These are phyloP conservation scores for Pseudogymnoascus sp. DNA, from an alignment of 2,329 filamentous ascomycete species.

Conservation along the genomic window DNA sequence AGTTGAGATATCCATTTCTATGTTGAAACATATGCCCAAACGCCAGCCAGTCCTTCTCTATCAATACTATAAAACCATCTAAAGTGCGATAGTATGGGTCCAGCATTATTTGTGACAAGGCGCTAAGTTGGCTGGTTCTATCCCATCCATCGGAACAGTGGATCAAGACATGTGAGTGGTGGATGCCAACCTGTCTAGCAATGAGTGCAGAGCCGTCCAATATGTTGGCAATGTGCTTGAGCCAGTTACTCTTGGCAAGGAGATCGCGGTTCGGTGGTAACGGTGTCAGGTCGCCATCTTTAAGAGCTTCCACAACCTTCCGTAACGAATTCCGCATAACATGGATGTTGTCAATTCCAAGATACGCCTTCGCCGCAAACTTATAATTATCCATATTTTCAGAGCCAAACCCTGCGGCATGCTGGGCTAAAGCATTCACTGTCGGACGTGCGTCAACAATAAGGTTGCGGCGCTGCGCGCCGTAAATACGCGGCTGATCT, in stretches of 20 bases:
- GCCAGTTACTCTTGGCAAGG: slow-evolving; percentile 77
- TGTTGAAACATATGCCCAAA: slow-evolving; percentile 98
- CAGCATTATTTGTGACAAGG: slow-evolving; percentile 82
- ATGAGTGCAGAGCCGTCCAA: slow-evolving; percentile 80
- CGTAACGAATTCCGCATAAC: slow-evolving; percentile 90
- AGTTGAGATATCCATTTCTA: slow-evolving; percentile 77
- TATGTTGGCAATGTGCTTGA: slow-evolving; percentile 78
- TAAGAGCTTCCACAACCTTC: slow-evolving; percentile 80
- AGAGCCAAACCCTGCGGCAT: slow-evolving; percentile 83
- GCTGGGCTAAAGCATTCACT: slow-evolving; percentile 90
- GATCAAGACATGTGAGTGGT: slow-evolving; percentile 89
- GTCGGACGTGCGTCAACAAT: slow-evolving; percentile 94
- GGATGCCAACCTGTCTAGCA: slow-evolving; percentile 77
- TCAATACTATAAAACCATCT: slow-evolving; percentile 84
- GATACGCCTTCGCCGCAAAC: slow-evolving; percentile 80
- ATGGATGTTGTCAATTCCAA: slow-evolving; percentile 97
- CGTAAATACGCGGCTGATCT: slow-evolving; percentile 63
- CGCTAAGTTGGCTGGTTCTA: slow-evolving; percentile 87
- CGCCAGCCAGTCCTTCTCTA: slow-evolving; percentile 96
- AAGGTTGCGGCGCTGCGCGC: slow-evolving; percentile 84
- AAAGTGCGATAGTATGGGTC: slow-evolving; percentile 93
- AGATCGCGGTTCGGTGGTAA: slow-evolving; percentile 74
- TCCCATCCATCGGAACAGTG: slow-evolving; percentile 99
- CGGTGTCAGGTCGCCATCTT: slow-evolving; percentile 81
- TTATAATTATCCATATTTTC: slow-evolving; percentile 98